phyloP scores from a whole-genome alignment of 768 basidiomycete genomes.

The Tremella fuciformis region DNA sequence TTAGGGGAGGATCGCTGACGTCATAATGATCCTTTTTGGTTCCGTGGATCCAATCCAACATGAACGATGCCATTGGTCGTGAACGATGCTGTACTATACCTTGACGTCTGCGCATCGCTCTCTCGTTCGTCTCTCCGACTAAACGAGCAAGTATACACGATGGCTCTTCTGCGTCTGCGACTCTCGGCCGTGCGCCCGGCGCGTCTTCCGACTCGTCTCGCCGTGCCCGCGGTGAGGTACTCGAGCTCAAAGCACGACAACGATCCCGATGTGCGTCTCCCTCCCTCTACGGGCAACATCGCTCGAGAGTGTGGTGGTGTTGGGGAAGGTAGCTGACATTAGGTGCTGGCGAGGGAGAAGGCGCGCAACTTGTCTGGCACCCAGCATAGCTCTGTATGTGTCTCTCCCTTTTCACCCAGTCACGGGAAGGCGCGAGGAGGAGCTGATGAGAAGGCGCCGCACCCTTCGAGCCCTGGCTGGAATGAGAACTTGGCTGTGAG shows the following conservation, averaged over 20 bases:
- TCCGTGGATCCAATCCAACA: no score
- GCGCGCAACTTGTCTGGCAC: constrained; percentile 30
- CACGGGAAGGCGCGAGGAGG: background rate
- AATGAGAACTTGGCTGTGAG: constrained; percentile 1
- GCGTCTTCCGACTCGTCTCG: no score
- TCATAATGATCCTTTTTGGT: no score
- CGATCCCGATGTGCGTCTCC: constrained; percentile 19
- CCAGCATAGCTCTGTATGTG: constrained; percentile 24
- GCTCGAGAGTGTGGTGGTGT: background rate
- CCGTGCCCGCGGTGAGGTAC: constrained; percentile 7
- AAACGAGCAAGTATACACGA: no score
- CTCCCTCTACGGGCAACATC: background rate
- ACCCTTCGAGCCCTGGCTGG: background rate
- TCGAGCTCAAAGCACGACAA: constrained; percentile 19
- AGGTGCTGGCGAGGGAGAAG: constrained; percentile 36
- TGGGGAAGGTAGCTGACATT: background rate
- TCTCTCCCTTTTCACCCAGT: background rate
- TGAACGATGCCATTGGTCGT: no score
- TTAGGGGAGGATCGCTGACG: no score
- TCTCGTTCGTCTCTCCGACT: no score
- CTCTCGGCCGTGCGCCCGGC: no score
- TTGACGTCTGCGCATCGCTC: no score
- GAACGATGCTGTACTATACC: no score
- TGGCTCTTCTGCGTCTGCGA: no score
- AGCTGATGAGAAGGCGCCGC: background rate